Conservation (phyloP, 2,329 filamentous ascomycete genomes). For the Pseudocercospora macadamiae region DNA sequence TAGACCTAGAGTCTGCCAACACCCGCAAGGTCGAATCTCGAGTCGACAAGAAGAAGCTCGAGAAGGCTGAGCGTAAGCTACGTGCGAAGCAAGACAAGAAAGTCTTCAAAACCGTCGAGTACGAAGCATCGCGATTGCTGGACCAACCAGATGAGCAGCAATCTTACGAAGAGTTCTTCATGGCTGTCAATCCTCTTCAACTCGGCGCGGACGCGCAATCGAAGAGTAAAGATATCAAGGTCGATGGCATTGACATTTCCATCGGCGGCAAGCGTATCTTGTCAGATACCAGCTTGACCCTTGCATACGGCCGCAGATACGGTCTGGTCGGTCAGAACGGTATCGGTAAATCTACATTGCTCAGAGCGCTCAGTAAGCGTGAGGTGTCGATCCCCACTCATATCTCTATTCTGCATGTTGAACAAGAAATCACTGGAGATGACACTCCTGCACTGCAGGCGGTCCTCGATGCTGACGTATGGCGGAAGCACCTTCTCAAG, state of each 20-base stretch:
- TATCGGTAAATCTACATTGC: constrained; percentile 84
- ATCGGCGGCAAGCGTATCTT: constrained; percentile 88
- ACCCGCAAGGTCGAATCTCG: constrained; percentile 93
- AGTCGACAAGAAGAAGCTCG: constrained; percentile 97
- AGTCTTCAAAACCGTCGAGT: constrained; percentile 96
- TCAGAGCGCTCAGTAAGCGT: constrained; percentile 87
- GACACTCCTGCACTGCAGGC: constrained; percentile 94
- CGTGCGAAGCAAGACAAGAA: constrained; percentile 98
- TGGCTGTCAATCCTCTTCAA: constrained; percentile 97
- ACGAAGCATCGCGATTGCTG: constrained; percentile 89
- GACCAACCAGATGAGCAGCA: constrained; percentile 80
- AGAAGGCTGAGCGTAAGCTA: constrained; percentile 97
- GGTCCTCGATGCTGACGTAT: constrained; percentile 95
- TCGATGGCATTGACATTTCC: constrained; percentile 93
- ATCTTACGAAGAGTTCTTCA: constrained; percentile 99
- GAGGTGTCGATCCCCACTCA: constrained; percentile 94
- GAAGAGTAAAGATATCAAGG: constrained; percentile 99
- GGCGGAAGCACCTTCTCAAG: constrained; percentile 90
- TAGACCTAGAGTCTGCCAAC: constrained; percentile 94
- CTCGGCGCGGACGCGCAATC: constrained; percentile 67
- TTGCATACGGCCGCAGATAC: constrained; percentile 91
- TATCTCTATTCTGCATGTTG: constrained; percentile 98
- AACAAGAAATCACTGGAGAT: constrained; percentile 96
- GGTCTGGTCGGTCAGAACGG: constrained; percentile 98
- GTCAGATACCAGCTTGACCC: constrained; percentile 84